Base-by-base conservation (phyloP, 176 grass and related monocot genomes). In the Avena insularis region DNA sequence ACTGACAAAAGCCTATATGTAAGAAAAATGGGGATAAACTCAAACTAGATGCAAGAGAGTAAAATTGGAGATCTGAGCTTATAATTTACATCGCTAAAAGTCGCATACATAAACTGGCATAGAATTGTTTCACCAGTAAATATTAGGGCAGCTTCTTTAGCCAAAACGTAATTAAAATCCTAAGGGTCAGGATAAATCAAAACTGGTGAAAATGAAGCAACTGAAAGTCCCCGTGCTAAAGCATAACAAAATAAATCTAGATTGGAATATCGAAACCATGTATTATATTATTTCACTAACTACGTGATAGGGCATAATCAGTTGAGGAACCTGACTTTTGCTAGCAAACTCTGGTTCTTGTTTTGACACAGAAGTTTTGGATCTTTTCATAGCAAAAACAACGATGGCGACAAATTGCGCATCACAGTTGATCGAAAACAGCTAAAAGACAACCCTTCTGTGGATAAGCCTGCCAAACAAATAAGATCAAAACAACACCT, bases 381-480 rank as follows among this genome's bases (percentile, higher is more conserved):
- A 75, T 58, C 20, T 81, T 31, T 38, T 56, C 78, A 36, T 20
- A 58, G 38, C 49, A 60, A 76, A 63, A 77, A 66, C 21, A 64
- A 55, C 11, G 7, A 40, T 58, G 66, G 58, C 2, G 4, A 85
- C 40, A 81, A 80, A 46, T 59, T 0, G 4, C 3, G 38, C 40
- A 38, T 71, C 63, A 17, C 43, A 74, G 27, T 25, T 43, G 19
- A 51, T 79, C 16, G 64, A 58, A 91, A 87, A 69, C 35, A 79
- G 67, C 85, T 87, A 90, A 68, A 79, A 66, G 40, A 54, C 58
- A 87, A 60, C 15, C 12, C 9, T 43, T 68, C 9, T 40, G 20
- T 63, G 66, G 60, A 63, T 57, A 82, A 86, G 63, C 53, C 53
- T 82, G 72, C n/a, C 15, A 59, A 90, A 90, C 9, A 60, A 86